Conservation (phyloP, 768 basidiomycete genomes). For the Pisolithus sp. region DNA sequence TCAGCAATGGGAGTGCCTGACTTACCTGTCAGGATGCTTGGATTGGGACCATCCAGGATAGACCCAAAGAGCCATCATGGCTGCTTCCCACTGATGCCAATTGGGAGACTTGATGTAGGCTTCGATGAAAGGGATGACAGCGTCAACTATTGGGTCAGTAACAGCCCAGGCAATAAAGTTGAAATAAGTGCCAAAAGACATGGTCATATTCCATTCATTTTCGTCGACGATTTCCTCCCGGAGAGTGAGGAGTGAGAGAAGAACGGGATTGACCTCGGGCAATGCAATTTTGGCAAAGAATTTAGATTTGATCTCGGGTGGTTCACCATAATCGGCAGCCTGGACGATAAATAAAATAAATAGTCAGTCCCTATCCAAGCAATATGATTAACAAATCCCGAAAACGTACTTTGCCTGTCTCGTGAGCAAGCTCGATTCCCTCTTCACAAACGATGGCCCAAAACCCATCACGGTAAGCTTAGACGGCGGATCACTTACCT, state of each 20-base stretch:
- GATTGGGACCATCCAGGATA: slow-evolving; percentile 94
- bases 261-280: slow-evolving; percentile 90
- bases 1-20: too few relatives aligned
- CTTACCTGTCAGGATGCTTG: slow-evolving; percentile 70
- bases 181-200: slow-evolving; percentile 97
- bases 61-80: slow-evolving; percentile 97
- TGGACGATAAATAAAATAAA: too few relatives aligned
- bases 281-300: slow-evolving; percentile 94
- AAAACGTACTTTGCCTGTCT: too few relatives aligned
- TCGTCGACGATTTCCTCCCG: slow-evolving; percentile 98
- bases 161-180: slow-evolving; percentile 85
- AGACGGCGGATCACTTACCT: slow-evolving; percentile 10
- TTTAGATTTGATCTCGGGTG: too few relatives aligned
- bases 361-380: too few relatives aligned
- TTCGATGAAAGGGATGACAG: slow-evolving; percentile 97
- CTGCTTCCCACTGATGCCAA: slow-evolving; percentile 95
- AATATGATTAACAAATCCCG: too few relatives aligned
- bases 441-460: slow-evolving; percentile 99
- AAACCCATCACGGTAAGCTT: slow-evolving; percentile 94
- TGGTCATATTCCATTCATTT: slow-evolving; percentile 97
- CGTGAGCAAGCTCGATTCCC: too few relatives aligned
- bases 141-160: slow-evolving; percentile 82
- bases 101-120: slow-evolving; percentile 86
- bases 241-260: slow-evolving; percentile 79
- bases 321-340: too few relatives aligned